Evolutionary conservation across 345 rosid species (phyloP).

Genomic region (Rhodomyrtus tomentosa): DNA sequence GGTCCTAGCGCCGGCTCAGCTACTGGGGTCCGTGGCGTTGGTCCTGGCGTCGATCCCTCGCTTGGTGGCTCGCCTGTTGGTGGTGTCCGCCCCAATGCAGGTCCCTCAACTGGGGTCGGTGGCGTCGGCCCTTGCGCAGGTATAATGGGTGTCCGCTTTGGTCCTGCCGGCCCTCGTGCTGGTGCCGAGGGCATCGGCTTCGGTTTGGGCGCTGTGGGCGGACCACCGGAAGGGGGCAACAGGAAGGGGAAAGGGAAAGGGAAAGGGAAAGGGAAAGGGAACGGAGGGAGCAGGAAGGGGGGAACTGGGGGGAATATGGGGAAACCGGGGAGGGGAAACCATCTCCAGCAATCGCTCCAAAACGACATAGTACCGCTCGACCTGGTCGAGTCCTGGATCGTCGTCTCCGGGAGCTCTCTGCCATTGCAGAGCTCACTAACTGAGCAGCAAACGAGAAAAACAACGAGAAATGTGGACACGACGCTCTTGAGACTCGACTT

Average conservation of each 20-base stretch:
- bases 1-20: background rate
- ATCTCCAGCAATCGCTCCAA: background rate
- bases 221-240: background rate
- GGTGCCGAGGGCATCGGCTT: background rate
- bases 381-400: background rate
- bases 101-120: background rate
- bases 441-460: background rate
- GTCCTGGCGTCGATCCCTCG: background rate
- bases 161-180: no score
- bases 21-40: background rate
- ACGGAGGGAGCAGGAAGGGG: background rate
- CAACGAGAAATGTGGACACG: background rate
- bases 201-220: background rate
- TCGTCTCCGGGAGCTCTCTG: background rate
- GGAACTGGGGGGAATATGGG: background rate
- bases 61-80: background rate
- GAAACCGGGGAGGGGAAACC: background rate
- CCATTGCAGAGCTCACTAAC: background rate
- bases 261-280: background rate
- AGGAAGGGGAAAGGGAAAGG: background rate
- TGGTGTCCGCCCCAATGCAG: background rate
- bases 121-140: background rate
- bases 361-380: background rate
- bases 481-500: background rate
- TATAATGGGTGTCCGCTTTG: background rate